A percentile compares a stretch with the other conserved stretches of the same genome.
Conservation (phyloP, 2,329 filamentous ascomycete genomes). For the Sphaceloma murrayae region DNA sequence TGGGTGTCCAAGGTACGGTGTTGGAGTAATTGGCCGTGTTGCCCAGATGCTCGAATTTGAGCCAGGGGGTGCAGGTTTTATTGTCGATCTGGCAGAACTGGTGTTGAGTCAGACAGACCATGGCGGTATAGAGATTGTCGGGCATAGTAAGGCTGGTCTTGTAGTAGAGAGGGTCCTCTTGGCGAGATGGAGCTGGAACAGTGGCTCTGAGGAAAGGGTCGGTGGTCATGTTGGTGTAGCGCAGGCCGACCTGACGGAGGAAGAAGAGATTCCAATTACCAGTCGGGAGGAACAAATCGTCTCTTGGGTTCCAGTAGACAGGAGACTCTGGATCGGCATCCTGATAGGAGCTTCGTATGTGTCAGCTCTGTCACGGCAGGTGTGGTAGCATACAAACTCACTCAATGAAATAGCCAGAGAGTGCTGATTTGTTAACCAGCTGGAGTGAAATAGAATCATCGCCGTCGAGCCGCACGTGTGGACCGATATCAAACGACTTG, state of each 20-base stretch:
- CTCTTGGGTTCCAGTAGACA: not conserved
- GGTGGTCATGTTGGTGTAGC: not conserved
- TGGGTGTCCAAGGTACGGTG: not conserved
- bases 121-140: constrained; percentile 2
- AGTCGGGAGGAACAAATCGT: not conserved
- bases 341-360: constrained; percentile 5
- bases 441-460: not conserved
- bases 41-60: constrained; percentile 4
- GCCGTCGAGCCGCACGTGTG: not conserved
- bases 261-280: constrained; percentile 14
- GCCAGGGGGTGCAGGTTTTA: constrained; percentile 4
- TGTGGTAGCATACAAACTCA: not conserved
- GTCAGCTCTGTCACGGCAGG: not conserved
- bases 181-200: not conserved
- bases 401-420: constrained; percentile 13
- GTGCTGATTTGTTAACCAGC: constrained; percentile 11
- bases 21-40: not conserved
- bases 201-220: constrained; percentile 8
- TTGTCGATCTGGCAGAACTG: constrained; percentile 10
- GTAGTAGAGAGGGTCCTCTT: constrained; percentile 8
- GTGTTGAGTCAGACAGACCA: constrained; percentile 10
- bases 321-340: constrained; percentile 9
- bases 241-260: constrained; percentile 13
- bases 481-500: constrained; percentile 8
- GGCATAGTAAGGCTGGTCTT: constrained; percentile 3